Evolutionary conservation across 495 filamentous ascomycete species (phyloP).

Genomic region (Aspergillus incahuasiensis): DNA sequence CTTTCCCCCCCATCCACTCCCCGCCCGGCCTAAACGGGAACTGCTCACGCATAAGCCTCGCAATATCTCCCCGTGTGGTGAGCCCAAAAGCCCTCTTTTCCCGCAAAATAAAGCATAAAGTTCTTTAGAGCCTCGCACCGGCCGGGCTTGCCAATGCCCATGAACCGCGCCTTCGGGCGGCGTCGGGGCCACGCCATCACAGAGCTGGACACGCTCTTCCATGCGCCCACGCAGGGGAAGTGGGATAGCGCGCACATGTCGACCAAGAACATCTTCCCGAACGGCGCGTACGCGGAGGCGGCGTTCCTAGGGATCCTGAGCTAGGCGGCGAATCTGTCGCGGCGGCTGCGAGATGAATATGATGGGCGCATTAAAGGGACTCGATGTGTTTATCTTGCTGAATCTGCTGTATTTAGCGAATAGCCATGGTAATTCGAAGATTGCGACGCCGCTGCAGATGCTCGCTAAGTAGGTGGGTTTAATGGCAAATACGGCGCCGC

Average conservation of each 20-base stretch:
- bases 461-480: not conserved
- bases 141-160: conserved; percentile 34
- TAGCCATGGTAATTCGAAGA: not conserved
- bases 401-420: not conserved
- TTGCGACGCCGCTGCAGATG: not conserved
- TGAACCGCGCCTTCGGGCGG: not conserved
- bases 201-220: not conserved
- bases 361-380: conserved; percentile 14
- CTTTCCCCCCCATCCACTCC: conserved; percentile 1
- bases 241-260: not conserved
- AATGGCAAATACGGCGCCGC: conserved; percentile 4
- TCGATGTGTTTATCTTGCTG: conserved; percentile 6
- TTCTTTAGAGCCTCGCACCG: conserved; percentile 37
- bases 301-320: not conserved
- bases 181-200: not conserved
- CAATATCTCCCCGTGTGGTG: conserved; percentile 41
- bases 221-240: not conserved
- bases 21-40: conserved; percentile 32
- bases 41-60: conserved; percentile 33
- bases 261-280: conserved; percentile 1
- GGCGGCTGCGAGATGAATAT: conserved; percentile 32
- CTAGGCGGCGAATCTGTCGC: conserved; percentile 28
- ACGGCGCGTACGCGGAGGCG: conserved; percentile 6
- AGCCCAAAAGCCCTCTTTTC: conserved; percentile 43
- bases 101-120: conserved; percentile 40